Percentiles rank a stretch among this genome's conserved stretches.
Evolutionary conservation across 139 green algal genomes (phyloP).

Genomic region (Volvox africanus): DNA sequence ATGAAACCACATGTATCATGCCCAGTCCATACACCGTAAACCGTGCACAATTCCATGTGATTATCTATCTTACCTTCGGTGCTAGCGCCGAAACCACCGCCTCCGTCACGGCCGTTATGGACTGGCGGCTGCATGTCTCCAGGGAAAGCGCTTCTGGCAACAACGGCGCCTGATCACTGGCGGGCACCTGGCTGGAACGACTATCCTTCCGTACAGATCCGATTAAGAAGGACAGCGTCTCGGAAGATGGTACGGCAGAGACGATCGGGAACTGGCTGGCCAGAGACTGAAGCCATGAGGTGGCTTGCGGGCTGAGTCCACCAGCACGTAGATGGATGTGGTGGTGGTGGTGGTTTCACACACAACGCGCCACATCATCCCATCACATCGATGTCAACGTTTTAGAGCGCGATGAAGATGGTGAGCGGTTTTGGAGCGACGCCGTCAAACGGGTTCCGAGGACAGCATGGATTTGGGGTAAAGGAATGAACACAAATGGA

Average conservation of each 20-base stretch:
- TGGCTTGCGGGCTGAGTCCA: not conserved
- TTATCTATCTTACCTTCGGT: not conserved
- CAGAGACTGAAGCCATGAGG: not conserved
- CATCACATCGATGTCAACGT: no score
- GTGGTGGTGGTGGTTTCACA: no score
- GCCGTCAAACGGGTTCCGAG: no score
- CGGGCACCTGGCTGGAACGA: not conserved
- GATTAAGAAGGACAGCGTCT: constrained; percentile 2
- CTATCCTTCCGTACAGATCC: not conserved
- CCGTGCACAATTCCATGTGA: no score
- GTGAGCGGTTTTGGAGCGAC: no score
- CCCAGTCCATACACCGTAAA: no score
- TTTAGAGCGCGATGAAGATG: no score
- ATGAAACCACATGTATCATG: no score
- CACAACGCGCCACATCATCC: no score
- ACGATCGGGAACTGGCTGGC: not conserved
- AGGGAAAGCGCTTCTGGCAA: not conserved
- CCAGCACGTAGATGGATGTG: no score
- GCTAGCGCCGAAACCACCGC: constrained; percentile 36
- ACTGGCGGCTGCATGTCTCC: not conserved
- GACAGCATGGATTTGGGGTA: no score
- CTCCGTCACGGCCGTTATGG: not conserved
- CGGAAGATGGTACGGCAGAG: not conserved
- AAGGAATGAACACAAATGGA: no score
- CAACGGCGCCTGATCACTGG: not conserved